Evolutionary conservation across 164 flowering plant genomes (phyloP).

Genomic region (Tetrastigma voinierianum): DNA sequence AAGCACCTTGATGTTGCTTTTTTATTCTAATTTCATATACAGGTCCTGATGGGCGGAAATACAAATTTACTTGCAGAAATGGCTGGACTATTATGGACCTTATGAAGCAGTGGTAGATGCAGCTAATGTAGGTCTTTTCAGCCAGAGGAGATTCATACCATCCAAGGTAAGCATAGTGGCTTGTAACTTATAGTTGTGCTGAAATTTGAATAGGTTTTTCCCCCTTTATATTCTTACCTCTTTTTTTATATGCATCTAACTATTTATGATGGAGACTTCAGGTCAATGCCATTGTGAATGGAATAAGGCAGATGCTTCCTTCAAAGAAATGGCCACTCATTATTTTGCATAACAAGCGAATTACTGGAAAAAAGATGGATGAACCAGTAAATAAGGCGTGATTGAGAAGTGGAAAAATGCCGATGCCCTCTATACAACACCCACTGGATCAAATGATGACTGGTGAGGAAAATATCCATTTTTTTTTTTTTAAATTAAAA

Average conservation of each 20-base stretch:
- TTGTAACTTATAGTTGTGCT: background rate
- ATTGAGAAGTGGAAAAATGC: slow-evolving; percentile 83
- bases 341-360: slow-evolving; percentile 70
- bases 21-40: slow-evolving; percentile 8
- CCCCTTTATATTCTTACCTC: background rate
- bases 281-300: slow-evolving; percentile 81
- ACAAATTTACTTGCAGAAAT: slow-evolving; percentile 51
- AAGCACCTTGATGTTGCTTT: slow-evolving; percentile 5
- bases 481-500: background rate
- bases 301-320: slow-evolving; percentile 74
- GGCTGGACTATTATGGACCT: slow-evolving; percentile 90
- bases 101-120: slow-evolving; percentile 91
- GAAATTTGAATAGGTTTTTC: background rate
- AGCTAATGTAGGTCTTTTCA: slow-evolving; percentile 81
- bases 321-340: slow-evolving; percentile 88
- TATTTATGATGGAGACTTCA: slow-evolving; percentile 18
- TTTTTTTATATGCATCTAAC: background rate
- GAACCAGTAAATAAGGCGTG: slow-evolving; percentile 50
- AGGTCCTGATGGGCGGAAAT: slow-evolving; percentile 4
- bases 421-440: slow-evolving; percentile 90
- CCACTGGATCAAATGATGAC: slow-evolving; percentile 96
- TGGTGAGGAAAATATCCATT: slow-evolving; percentile 49
- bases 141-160: slow-evolving; percentile 54
- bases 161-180: slow-evolving; percentile 45
- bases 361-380: slow-evolving; percentile 58